Conservation (phyloP, 1,284 basidiomycete species). For the Microstroma glucosiphilum region DNA sequence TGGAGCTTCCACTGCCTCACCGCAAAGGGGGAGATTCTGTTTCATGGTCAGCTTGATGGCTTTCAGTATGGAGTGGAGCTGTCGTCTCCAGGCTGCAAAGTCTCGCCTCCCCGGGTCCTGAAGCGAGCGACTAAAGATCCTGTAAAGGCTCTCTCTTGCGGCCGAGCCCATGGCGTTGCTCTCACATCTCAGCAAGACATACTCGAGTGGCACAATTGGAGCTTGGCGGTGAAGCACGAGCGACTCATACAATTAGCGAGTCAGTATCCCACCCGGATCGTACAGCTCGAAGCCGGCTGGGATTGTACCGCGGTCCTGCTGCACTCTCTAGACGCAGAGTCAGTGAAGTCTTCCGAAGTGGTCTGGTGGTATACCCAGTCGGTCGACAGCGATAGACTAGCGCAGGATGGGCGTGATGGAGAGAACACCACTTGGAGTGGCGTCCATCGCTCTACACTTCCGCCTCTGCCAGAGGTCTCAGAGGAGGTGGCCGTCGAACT, state of each 20-base stretch:
- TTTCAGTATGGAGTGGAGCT: slow-evolving; percentile 5
- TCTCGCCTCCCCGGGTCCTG: background rate
- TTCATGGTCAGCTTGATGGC: slow-evolving; percentile 28
- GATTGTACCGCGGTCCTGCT: slow-evolving; percentile 22
- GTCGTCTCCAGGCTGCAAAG: slow-evolving; percentile 7
- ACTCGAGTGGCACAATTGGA: slow-evolving; percentile 31
- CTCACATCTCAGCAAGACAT: slow-evolving; percentile 48
- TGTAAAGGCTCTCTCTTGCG: slow-evolving; percentile 54
- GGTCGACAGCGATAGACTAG: background rate
- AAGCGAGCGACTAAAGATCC: slow-evolving; percentile 3
- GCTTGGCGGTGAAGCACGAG: slow-evolving; percentile 15
- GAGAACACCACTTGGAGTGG: background rate
- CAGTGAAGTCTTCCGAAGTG: slow-evolving; percentile 3
- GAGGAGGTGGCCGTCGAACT: slow-evolving; percentile 8
- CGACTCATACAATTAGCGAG: slow-evolving; percentile 1
- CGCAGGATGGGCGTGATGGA: background rate
- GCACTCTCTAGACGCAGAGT: background rate
- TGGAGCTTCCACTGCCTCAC: slow-evolving; percentile 32
- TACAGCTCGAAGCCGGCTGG: slow-evolving; percentile 36
- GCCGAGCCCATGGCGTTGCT: slow-evolving; percentile 64
- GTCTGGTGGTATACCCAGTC: background rate
- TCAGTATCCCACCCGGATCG: slow-evolving; percentile 10
- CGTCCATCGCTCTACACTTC: slow-evolving; percentile 10
- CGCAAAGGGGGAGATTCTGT: slow-evolving; percentile 18
- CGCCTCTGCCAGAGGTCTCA: slow-evolving; percentile 13